These are phyloP conservation scores for Xylaria curta DNA, from an alignment of 495 filamentous ascomycete species.

Conservation along the genomic window DNA sequence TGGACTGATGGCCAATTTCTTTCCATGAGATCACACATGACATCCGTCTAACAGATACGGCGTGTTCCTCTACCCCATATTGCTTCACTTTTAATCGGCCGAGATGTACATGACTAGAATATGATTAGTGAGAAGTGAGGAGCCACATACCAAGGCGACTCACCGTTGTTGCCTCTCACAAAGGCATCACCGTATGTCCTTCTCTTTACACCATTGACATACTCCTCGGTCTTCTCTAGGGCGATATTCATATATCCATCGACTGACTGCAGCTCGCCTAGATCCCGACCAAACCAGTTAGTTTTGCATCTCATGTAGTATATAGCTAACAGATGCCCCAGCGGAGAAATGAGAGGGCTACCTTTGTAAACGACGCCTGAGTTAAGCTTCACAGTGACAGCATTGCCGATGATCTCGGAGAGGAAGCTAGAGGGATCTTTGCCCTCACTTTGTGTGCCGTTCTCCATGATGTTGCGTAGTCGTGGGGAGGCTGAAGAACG, in stretches of 20 bases:
- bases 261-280: slow-evolving; percentile 95
- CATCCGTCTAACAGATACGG: background rate
- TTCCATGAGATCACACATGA: background rate
- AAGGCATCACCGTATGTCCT: slow-evolving; percentile 94
- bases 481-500: background rate
- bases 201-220: slow-evolving; percentile 78
- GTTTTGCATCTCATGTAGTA: background rate
- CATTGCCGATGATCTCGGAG: slow-evolving; percentile 87
- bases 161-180: slow-evolving; percentile 95
- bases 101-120: slow-evolving; percentile 76
- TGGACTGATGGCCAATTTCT: background rate
- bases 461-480: slow-evolving; percentile 67
- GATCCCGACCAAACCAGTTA: background rate
- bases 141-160: slow-evolving; percentile 17
- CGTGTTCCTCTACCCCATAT: background rate
- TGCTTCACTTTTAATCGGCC: slow-evolving; percentile 56
- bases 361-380: slow-evolving; percentile 96
- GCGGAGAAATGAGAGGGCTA: slow-evolving; percentile 36
- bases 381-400: slow-evolving; percentile 94
- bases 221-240: slow-evolving; percentile 92
- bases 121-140: background rate
- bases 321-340: background rate
- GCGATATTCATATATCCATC: slow-evolving; percentile 99
- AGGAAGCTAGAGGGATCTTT: slow-evolving; percentile 92
- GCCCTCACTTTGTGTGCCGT: slow-evolving; percentile 70